Conservation (phyloP, 1,139 yeast genomes). For the Lodderomyces theae region DNA sequence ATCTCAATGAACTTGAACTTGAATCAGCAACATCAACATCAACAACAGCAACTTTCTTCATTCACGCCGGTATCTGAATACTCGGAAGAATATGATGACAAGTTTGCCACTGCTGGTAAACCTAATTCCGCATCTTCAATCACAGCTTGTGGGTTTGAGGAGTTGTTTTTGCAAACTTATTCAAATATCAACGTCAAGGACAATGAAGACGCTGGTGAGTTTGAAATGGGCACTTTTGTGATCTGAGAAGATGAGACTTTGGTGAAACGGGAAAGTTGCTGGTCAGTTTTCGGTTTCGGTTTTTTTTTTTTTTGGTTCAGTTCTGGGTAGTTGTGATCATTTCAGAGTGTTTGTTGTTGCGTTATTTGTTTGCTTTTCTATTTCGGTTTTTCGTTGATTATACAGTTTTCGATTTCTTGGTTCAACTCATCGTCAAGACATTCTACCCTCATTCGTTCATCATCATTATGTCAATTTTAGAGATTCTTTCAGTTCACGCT, state of each 20-base stretch:
- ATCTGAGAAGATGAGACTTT: not conserved
- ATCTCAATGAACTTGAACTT: conserved; percentile 17
- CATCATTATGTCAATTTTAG: no score
- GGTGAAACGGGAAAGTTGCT: not conserved
- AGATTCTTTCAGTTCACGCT: no score
- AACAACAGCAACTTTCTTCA: conserved; percentile 5
- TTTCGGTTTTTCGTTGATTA: no score
- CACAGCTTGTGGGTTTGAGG: not conserved
- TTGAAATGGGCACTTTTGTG: conserved; percentile 32
- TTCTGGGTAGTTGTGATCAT: not conserved
- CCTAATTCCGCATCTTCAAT: not conserved
- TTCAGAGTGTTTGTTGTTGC: not conserved
- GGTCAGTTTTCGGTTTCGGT: conserved; percentile 1
- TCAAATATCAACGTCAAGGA: conserved; percentile 15
- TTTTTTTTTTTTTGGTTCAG: not conserved
- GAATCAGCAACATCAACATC: not conserved
- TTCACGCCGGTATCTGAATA: conserved; percentile 26
- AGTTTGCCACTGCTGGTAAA: not conserved
- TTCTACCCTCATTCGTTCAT: no score
- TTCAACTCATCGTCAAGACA: no score
- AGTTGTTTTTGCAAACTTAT: conserved; percentile 2
- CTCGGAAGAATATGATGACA: conserved; percentile 17
- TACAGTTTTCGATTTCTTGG: no score
- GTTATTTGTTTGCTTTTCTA: not conserved
- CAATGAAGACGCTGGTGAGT: conserved; percentile 19